phyloP scores from a whole-genome alignment of 2,329 filamentous ascomycete species.

The Hypomyces rosellus region DNA sequence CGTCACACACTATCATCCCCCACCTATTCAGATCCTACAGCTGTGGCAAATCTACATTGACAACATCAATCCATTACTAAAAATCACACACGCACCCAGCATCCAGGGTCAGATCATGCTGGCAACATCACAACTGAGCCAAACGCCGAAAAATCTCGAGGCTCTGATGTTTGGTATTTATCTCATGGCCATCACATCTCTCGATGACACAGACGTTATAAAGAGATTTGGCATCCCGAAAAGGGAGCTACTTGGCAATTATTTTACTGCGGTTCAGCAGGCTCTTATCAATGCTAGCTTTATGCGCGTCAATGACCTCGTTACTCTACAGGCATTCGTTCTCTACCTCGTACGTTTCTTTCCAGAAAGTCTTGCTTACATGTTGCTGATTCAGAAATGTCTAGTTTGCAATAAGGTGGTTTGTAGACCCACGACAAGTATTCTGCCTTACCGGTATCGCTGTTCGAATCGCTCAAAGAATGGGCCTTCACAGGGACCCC shows the following conservation, averaged over 20 bases:
- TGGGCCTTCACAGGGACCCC: constrained; percentile 62
- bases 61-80: constrained; percentile 63
- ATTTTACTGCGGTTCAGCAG: constrained; percentile 54
- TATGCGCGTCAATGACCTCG: constrained; percentile 58
- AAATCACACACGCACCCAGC: constrained; percentile 60
- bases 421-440: constrained; percentile 49
- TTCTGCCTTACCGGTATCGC: constrained; percentile 54
- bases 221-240: constrained; percentile 49
- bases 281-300: constrained; percentile 62
- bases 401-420: constrained; percentile 44
- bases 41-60: constrained; percentile 65
- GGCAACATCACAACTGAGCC: constrained; percentile 48
- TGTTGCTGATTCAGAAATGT: not conserved
- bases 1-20: constrained; percentile 45
- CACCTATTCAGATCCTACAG: constrained; percentile 53
- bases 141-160: constrained; percentile 52
- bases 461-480: constrained; percentile 59
- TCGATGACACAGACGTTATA: constrained; percentile 51
- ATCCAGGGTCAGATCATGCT: constrained; percentile 60
- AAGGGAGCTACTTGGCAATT: constrained; percentile 43
- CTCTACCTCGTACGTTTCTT: constrained; percentile 53
- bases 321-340: constrained; percentile 60
- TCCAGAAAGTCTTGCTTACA: not conserved
- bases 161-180: constrained; percentile 64
- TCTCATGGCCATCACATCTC: constrained; percentile 50